A percentile compares a stretch with the other conserved stretches of the same genome.
phyloP scores from a whole-genome alignment of 257 asterid genomes.

The Osmanthus fragrans region DNA sequence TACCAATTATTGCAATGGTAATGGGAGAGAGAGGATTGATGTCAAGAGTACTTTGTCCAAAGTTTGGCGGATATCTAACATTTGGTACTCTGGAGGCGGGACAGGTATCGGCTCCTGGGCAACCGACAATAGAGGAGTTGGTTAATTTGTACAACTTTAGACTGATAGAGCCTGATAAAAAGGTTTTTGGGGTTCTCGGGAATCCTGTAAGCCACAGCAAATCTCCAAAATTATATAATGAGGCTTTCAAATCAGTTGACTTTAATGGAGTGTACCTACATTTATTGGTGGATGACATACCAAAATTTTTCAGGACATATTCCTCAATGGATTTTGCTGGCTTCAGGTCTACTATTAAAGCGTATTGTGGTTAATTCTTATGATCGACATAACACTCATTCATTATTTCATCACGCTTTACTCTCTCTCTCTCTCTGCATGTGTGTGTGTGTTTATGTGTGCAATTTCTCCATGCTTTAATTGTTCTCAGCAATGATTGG shows the following conservation, averaged over 20 bases:
- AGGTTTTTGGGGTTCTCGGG: constrained; percentile 82
- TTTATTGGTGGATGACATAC: constrained; percentile 81
- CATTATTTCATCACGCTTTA: not conserved
- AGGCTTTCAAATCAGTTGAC: constrained; percentile 73
- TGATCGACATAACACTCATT: not conserved
- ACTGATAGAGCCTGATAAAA: constrained; percentile 76
- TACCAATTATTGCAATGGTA: constrained; percentile 92
- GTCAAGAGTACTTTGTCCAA: constrained; percentile 87
- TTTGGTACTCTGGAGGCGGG: constrained; percentile 86
- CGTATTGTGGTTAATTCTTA: not conserved
- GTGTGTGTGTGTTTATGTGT: no score
- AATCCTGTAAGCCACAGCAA: constrained; percentile 98
- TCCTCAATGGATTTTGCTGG: constrained; percentile 83
- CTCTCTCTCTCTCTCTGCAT: not conserved
- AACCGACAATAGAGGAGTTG: constrained; percentile 87
- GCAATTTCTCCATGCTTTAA: no score
- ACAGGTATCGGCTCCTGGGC: constrained; percentile 97
- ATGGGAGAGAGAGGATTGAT: constrained; percentile 98
- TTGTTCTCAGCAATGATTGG: not conserved
- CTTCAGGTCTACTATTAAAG: constrained; percentile 64
- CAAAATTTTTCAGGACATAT: constrained; percentile 62
- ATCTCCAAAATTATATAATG: constrained; percentile 79
- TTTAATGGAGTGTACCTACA: constrained; percentile 74
- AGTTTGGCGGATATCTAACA: constrained; percentile 95
- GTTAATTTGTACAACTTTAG: constrained; percentile 78